phyloP scores from a whole-genome alignment of 305 asterid species.

The Fraxinus dipetala region DNA sequence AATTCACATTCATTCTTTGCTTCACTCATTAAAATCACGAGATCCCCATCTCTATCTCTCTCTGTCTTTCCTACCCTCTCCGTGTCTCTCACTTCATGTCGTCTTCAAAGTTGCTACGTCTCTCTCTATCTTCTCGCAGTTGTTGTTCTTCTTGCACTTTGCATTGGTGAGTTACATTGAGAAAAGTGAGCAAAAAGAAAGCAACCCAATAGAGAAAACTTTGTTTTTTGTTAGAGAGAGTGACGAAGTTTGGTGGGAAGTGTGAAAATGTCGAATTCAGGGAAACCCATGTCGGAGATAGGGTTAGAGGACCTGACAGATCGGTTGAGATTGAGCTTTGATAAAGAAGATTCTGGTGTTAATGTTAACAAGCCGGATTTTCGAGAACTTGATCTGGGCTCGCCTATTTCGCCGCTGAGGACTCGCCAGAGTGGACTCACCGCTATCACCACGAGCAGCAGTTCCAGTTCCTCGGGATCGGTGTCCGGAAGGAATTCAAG shows the following conservation, averaged over 20 bases:
- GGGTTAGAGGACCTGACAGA: constrained; percentile 44
- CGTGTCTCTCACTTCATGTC: constrained; percentile 23
- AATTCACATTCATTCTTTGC: constrained; percentile 58
- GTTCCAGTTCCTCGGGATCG: constrained; percentile 87
- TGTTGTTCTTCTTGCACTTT: constrained; percentile 2
- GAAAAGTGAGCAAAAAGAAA: background rate
- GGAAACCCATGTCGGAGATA: constrained; percentile 37
- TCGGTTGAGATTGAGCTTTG: constrained; percentile 39
- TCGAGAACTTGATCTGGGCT: constrained; percentile 74
- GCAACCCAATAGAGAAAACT: background rate
- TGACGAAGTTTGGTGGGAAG: constrained; percentile 18
- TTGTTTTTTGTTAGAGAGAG: background rate
- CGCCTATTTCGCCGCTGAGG: constrained; percentile 66
- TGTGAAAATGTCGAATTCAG: constrained; percentile 43
- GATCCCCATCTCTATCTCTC: constrained; percentile 52
- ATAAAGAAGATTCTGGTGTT: constrained; percentile 27
- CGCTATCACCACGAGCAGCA: constrained; percentile 56
- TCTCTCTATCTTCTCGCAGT: constrained; percentile 12
- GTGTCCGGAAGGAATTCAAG: constrained; percentile 44
- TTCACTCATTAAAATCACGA: constrained; percentile 60
- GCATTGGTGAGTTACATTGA: constrained; percentile 27
- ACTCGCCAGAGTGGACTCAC: constrained; percentile 32
- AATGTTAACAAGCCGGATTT: constrained; percentile 70
- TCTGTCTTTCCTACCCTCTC: constrained; percentile 14
- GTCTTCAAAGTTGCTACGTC: constrained; percentile 14